Base-by-base conservation (phyloP, 1,284 basidiomycete genomes). In the Sutorius eximius region DNA sequence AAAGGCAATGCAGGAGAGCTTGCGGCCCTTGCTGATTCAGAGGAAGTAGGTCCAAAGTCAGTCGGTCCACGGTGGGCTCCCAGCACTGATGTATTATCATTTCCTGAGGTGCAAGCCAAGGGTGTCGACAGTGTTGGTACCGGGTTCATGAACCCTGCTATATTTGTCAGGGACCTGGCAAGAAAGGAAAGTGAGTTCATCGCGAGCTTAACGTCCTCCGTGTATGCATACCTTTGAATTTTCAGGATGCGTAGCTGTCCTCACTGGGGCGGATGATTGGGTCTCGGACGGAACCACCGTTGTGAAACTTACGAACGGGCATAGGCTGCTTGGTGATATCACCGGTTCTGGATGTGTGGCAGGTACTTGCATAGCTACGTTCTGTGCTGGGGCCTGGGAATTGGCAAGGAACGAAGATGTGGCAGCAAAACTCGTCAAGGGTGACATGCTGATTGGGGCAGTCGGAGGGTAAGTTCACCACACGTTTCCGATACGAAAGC, bases 1-100 rank as follows among this genome's bases (percentile, higher is more conserved):
- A 98, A 98, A 72, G 96, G 95, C 6, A 98, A 98, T 67, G 90
- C 93, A 0, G 94, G 85, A 20, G 96, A 98, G 72, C 86, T 98
- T 22, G 92, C 85, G 0, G 79, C 89, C 0, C 74, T 98, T 13
- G 82, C 87, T 1, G 82, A 87, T 16, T 88, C 87, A 0, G 70
- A 71, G n/a, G 93, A 94, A 75, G 91, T 87, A 45, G 40, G 71
- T 55, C 32, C 51, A 29, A 15, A 20, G 8, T 49, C 15, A 16
- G 40, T 12, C 32, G 13, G 5, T 40, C 6, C 5, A 8, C 47
- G n/a, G 29, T 47, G 18, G 3, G 8, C 40, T 45, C 12, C 16
- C 30, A 27, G 20, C 11, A 29, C 41, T 57, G n/a, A 52, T 45
- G 27, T 12, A 32, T 5, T 36, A 15, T 5, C 36, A 13, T 42